phyloP scores from a whole-genome alignment of 345 rosid species.

The Hibiscus syriacus region DNA sequence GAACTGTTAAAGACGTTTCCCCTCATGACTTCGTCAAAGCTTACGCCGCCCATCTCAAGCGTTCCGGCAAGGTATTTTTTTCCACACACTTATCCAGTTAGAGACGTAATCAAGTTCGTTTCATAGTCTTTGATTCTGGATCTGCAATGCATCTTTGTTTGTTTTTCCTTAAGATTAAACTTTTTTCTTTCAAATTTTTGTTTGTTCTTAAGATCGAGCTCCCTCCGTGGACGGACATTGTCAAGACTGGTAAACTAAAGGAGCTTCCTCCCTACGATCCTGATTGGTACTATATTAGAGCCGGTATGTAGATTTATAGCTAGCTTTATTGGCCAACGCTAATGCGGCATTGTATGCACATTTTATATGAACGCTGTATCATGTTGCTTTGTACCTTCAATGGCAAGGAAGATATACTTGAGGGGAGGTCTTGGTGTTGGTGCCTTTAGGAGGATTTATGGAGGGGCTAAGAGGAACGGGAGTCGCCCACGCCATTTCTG shows the following conservation, averaged over 20 bases:
- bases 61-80: not conserved
- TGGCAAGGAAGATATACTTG: not conserved
- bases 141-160: no score
- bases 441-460: not conserved
- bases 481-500: not conserved
- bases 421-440: not conserved
- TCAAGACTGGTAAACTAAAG: not conserved
- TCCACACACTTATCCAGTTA: no score
- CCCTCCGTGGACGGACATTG: not conserved
- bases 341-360: no score
- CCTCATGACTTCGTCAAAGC: not conserved
- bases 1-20: not conserved
- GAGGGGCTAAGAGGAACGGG: not conserved
- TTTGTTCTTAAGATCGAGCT: not conserved
- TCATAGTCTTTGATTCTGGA: no score
- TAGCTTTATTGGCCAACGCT: no score
- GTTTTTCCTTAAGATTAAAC: no score
- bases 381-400: not conserved
- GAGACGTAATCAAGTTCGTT: no score
- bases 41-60: not conserved
- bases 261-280: not conserved
- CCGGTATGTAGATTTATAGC: not conserved
- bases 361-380: no score
- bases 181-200: no score
- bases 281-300: not conserved